These are phyloP conservation scores for Aphanomyces euteiches DNA, from an alignment of 352 stramenopile species.

Conservation along the genomic window DNA sequence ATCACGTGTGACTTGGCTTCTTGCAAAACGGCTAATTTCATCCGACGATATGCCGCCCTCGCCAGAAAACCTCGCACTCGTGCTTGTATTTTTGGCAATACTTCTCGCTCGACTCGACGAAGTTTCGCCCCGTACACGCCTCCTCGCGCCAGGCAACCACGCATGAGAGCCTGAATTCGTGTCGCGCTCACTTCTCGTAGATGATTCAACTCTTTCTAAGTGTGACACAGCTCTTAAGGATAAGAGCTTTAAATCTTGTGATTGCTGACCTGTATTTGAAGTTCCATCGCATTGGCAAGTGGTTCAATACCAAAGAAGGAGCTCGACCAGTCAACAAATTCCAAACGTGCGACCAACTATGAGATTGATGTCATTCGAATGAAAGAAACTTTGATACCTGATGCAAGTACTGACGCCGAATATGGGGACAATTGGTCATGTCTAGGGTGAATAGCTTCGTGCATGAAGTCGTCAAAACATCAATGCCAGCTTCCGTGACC, in stretches of 20 bases:
- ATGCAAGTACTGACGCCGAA: slow-evolving; percentile 73
- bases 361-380: neutral
- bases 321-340: slow-evolving; percentile 79
- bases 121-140: slow-evolving; percentile 70
- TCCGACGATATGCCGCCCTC: slow-evolving; percentile 42
- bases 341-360: slow-evolving; percentile 58
- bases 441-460: slow-evolving; percentile 82
- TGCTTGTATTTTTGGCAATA: slow-evolving; percentile 73
- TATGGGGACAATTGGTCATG: slow-evolving; percentile 66
- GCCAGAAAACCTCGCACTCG: slow-evolving; percentile 72
- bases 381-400: neutral
- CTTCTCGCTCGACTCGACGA: slow-evolving; percentile 54
- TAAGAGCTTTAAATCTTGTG: neutral
- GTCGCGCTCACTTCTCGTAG: slow-evolving; percentile 50
- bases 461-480: slow-evolving; percentile 52
- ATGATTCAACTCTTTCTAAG: slow-evolving; percentile 49
- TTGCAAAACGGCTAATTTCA: slow-evolving; percentile 39
- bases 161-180: slow-evolving; percentile 78
- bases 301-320: slow-evolving; percentile 84
- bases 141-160: slow-evolving; percentile 66
- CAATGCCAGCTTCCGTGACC: slow-evolving; percentile 71
- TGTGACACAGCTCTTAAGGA: neutral
- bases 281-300: slow-evolving; percentile 69
- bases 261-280: slow-evolving; percentile 38
- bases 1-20: slow-evolving; percentile 42